phyloP scores from a whole-genome alignment of 148 eudicot genomes.

The Beta vulgaris region DNA sequence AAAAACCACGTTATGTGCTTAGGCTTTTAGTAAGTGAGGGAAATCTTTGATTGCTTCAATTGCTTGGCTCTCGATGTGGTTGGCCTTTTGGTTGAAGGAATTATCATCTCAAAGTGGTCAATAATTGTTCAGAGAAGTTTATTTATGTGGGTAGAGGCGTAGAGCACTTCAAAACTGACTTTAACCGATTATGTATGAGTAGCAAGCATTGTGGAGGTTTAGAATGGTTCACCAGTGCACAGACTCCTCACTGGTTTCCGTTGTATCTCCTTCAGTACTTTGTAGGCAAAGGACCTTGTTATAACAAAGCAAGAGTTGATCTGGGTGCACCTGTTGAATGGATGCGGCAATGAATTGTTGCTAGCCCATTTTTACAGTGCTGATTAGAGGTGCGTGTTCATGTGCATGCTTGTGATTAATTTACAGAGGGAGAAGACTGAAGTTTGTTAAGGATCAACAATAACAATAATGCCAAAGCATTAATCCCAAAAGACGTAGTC shows the following conservation, averaged over 20 bases:
- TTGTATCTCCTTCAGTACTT: background rate
- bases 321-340: background rate
- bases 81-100: background rate
- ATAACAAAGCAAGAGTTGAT: too few relatives aligned
- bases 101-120: background rate
- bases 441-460: too few relatives aligned
- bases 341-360: background rate
- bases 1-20: too few relatives aligned
- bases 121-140: background rate
- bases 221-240: too few relatives aligned
- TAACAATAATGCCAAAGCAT: too few relatives aligned
- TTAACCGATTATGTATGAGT: background rate
- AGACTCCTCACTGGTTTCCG: too few relatives aligned
- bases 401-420: background rate
- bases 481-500: too few relatives aligned
- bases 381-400: background rate
- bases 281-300: background rate
- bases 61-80: background rate
- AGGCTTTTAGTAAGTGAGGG: too few relatives aligned
- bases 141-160: background rate
- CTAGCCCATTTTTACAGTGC: background rate
- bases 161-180: background rate
- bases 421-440: background rate
- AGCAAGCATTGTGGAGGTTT: background rate
- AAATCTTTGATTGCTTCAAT: background rate